phyloP scores from a whole-genome alignment of 805 yeast genomes.

The Ogataea methanolica region DNA sequence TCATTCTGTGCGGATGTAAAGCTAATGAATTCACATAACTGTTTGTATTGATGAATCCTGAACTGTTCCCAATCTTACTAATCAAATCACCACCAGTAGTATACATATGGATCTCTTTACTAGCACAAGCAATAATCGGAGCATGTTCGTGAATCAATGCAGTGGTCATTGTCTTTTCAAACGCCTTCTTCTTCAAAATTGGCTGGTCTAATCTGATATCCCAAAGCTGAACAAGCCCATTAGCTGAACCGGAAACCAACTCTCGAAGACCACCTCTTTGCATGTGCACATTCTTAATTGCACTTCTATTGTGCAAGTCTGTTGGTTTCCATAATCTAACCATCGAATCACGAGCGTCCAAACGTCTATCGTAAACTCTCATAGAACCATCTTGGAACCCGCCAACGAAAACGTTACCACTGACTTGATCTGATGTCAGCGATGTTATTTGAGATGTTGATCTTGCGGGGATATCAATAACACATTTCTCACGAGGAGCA shows the following conservation, averaged over 20 bases:
- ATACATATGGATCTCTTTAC: conserved; percentile 74
- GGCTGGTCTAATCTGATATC: conserved; percentile 78
- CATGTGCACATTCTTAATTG: conserved; percentile 77
- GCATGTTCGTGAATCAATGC: conserved; percentile 94
- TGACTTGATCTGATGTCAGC: conserved; percentile 90
- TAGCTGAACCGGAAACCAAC: conserved; percentile 74
- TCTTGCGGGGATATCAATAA: conserved; percentile 85
- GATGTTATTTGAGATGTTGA: conserved; percentile 86
- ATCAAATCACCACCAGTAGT: conserved; percentile 78
- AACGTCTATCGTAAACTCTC: conserved; percentile 85
- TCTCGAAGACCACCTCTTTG: conserved; percentile 96
- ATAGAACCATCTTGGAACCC: conserved; percentile 91
- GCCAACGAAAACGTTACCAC: conserved; percentile 84
- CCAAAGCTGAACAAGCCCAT: conserved; percentile 85
- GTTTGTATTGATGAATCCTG: conserved; percentile 36
- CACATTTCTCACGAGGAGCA: conserved; percentile 87
- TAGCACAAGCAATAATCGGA: conserved; percentile 86
- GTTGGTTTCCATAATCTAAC: conserved; percentile 72
- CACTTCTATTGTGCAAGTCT: conserved; percentile 15
- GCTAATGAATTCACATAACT: conserved; percentile 60
- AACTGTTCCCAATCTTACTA: conserved; percentile 39
- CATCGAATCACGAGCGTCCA: conserved; percentile 82
- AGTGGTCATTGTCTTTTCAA: conserved; percentile 51
- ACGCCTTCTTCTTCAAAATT: conserved; percentile 57
- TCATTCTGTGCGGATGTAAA: conserved; percentile 93